Base-by-base conservation (phyloP, 2,329 filamentous ascomycete species). In the Periconia sp. region DNA sequence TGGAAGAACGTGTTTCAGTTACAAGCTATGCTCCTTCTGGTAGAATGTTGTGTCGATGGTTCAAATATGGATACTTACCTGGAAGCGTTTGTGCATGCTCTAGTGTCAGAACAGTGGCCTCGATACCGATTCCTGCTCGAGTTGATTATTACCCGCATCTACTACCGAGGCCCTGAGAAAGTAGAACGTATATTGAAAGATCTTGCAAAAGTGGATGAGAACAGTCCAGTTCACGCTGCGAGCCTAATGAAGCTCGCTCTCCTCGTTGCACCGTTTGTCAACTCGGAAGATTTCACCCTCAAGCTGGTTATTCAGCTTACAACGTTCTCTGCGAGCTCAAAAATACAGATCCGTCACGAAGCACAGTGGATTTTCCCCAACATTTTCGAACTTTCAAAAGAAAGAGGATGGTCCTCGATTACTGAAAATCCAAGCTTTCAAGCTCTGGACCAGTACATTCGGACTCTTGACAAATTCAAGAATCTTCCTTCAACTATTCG, bases 321-420 rank as follows among this genome's bases (percentile, higher is more conserved):
- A 2, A 70, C 75, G 0, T 73, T 79, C 17, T 75, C 74, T 0
- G 73, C 77, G 3, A 81, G 77, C 33, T 76, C 78, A 3, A 82
- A 82, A 55, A 76, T 82, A 1, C 75, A 78, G 31, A 76, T 82
- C n/a, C 73, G 81, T 8, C 79, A 82, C 53, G 81, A 82, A 62
- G 79, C 80, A 1, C 80, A 79, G 50, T 81, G 75, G 73, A 76
- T 74, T 11, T 75, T 77, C 50, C 79, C 76, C 3, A 71, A 72
- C 5, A 58, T 81, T 1, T 78, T 76, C 57, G 71, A 76, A 15
- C 65, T 76, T 31, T 76, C 76, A 1, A 61, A 63, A 18, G 49
- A 58, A 6, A 69, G 67, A 33, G 56, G 62, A 1, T 79, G 76
- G 75, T 63, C 48, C 0, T 56, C 44, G 0, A 69, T 81, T 40